Conservation (phyloP, 1,284 basidiomycete genomes). For the Kwoniella shivajii region DNA sequence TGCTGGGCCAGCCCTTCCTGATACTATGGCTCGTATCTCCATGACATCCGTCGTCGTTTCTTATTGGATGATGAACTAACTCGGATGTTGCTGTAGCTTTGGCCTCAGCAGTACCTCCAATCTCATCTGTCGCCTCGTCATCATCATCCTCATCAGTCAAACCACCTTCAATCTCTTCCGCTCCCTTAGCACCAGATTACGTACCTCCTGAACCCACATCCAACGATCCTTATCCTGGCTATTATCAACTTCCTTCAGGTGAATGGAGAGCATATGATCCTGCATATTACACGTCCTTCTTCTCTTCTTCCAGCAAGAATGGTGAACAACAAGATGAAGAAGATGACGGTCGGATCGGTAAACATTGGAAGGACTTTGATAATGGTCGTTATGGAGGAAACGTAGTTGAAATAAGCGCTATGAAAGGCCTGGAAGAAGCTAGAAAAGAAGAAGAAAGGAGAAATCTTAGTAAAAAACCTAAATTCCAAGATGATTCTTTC, state of each 20-base stretch:
- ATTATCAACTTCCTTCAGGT: constrained; percentile 80
- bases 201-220: constrained; percentile 73
- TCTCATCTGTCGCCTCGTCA: constrained; percentile 10
- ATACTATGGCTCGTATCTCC: too few relatives aligned
- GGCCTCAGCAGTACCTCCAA: constrained; percentile 4
- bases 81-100: not conserved
- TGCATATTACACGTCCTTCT: constrained; percentile 72
- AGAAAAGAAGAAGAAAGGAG: constrained; percentile 33
- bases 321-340: constrained; percentile 14
- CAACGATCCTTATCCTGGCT: constrained; percentile 79
- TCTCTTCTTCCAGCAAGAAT: constrained; percentile 12
- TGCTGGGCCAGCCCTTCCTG: not conserved
- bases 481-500: constrained; percentile 33
- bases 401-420: constrained; percentile 43
- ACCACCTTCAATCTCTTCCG: constrained; percentile 44
- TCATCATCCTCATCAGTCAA: constrained; percentile 21
- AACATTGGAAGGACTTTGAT: constrained; percentile 48
- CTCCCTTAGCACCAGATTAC: constrained; percentile 59
- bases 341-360: constrained; percentile 41
- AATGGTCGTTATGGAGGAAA: constrained; percentile 26
- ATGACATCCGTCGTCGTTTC: not conserved
- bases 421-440: constrained; percentile 34
- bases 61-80: not conserved
- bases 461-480: constrained; percentile 35
- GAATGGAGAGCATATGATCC: constrained; percentile 76